These are phyloP conservation scores for Aspergillus cavernicola DNA, from an alignment of 495 filamentous ascomycete genomes.

Conservation along the genomic window DNA sequence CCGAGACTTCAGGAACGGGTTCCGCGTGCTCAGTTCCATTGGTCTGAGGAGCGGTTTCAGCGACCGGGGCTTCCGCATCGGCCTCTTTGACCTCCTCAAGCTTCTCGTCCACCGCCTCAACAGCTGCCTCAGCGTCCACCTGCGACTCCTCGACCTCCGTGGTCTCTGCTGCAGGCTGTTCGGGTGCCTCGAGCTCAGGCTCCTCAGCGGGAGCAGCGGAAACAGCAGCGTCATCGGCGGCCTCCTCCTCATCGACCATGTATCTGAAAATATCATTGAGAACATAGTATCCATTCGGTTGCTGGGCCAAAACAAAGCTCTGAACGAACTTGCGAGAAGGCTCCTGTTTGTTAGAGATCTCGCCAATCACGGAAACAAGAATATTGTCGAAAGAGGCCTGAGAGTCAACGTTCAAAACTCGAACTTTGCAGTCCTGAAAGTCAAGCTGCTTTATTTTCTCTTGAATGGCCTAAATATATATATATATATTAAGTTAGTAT, in stretches of 20 bases:
- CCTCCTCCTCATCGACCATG: constrained; percentile 73
- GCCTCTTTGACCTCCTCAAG: constrained; percentile 45
- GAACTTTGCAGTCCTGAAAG: constrained; percentile 97
- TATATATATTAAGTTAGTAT: constrained; percentile 8
- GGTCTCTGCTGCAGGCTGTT: constrained; percentile 13
- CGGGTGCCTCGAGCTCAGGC: constrained; percentile 16
- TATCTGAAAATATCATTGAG: constrained; percentile 97
- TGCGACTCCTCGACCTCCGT: constrained; percentile 28
- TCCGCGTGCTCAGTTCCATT: constrained; percentile 38
- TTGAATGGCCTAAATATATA: constrained; percentile 67
- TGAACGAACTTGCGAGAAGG: constrained; percentile 94
- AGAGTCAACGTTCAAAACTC: constrained; percentile 95
- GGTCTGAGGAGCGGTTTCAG: constrained; percentile 34
- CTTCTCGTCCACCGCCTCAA: constrained; percentile 57
- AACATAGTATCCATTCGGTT: constrained; percentile 96
- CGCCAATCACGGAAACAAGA: constrained; percentile 94
- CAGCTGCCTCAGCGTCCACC: constrained; percentile 31
- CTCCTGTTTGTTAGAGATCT: constrained; percentile 88
- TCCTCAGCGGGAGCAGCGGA: constrained; percentile 28
- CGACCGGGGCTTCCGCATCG: constrained; percentile 25
- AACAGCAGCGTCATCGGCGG: constrained; percentile 49
- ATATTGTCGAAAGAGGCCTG: constrained; percentile 90
- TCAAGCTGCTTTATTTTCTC: constrained; percentile 89
- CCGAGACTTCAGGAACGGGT: constrained; percentile 17
- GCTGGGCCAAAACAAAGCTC: constrained; percentile 96